Conservation (phyloP, 345 rosid genomes). For the Brassica nigra region DNA sequence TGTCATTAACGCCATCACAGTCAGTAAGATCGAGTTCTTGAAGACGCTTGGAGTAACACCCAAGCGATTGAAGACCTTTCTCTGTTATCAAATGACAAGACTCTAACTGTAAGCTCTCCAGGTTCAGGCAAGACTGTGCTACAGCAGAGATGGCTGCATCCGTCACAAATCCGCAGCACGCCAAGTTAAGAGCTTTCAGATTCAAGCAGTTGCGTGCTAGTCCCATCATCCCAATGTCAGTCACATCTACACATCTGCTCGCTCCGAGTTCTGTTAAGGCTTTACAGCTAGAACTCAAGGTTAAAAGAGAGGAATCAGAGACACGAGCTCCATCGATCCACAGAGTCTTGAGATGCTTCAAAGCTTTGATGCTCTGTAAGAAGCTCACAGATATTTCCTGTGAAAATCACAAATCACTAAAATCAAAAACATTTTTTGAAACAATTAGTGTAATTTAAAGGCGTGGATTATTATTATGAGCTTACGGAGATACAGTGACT, state of each 20-base stretch:
- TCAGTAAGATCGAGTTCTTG: slow-evolving; percentile 92
- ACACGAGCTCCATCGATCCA: slow-evolving; percentile 65
- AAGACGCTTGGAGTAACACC: slow-evolving; percentile 58
- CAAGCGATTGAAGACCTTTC: slow-evolving; percentile 71
- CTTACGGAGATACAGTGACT: slow-evolving; percentile 74
- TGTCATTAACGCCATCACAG: slow-evolving; percentile 67
- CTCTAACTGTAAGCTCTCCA: slow-evolving; percentile 72
- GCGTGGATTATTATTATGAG: neutral
- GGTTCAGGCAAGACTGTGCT: slow-evolving; percentile 65
- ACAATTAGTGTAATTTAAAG: neutral
- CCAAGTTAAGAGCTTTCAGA: slow-evolving; percentile 59
- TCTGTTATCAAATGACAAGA: slow-evolving; percentile 82
- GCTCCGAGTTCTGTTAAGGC: slow-evolving; percentile 68
- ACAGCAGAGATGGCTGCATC: slow-evolving; percentile 74
- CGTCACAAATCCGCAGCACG: slow-evolving; percentile 72
- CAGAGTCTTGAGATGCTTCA: slow-evolving; percentile 63
- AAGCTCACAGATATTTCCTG: slow-evolving; percentile 62
- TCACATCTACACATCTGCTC: slow-evolving; percentile 74
- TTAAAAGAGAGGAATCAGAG: slow-evolving; percentile 51
- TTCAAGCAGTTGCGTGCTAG: slow-evolving; percentile 63
- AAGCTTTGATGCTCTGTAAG: slow-evolving; percentile 47
- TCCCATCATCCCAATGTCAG: slow-evolving; percentile 56
- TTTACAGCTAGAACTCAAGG: slow-evolving; percentile 56
- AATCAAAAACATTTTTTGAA: neutral
- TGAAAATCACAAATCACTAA: neutral